Evolutionary conservation across 148 eudicot species (phyloP).

Genomic region (Linanthus parryae): DNA sequence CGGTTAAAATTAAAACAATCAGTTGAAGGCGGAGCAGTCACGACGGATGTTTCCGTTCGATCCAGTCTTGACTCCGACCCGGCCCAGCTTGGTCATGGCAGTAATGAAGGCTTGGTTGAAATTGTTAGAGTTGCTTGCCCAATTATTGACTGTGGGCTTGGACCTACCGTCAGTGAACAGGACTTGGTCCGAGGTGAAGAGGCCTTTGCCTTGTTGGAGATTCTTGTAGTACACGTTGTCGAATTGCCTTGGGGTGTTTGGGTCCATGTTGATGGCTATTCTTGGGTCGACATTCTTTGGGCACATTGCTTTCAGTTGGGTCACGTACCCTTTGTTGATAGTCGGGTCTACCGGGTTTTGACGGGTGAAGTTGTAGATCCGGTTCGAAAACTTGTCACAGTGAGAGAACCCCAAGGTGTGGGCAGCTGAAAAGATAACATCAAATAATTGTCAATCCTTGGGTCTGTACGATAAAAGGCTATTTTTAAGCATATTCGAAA

Average conservation of each 20-base stretch:
- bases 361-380: slow-evolving; percentile 53
- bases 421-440: slow-evolving; percentile 28
- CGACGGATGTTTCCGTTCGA: slow-evolving; percentile 37
- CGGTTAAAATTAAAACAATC: too few relatives aligned
- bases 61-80: slow-evolving; percentile 42
- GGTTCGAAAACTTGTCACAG: slow-evolving; percentile 48
- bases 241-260: slow-evolving; percentile 44
- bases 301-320: slow-evolving; percentile 46
- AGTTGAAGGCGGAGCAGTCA: slow-evolving; percentile 38
- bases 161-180: slow-evolving; percentile 61
- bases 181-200: slow-evolving; percentile 66
- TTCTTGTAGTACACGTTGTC: slow-evolving; percentile 59
- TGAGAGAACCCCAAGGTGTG: slow-evolving; percentile 79
- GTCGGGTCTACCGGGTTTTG: slow-evolving; percentile 53
- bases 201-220: slow-evolving; percentile 50
- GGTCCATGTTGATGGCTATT: slow-evolving; percentile 65
- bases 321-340: slow-evolving; percentile 37
- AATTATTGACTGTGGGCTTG: slow-evolving; percentile 26
- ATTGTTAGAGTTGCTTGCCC: slow-evolving; percentile 27
- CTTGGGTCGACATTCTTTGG: slow-evolving; percentile 63
- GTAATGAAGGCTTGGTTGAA: slow-evolving; percentile 27
- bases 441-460: neutral
- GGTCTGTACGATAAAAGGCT: too few relatives aligned
- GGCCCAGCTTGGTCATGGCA: slow-evolving; percentile 43
- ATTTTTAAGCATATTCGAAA: too few relatives aligned